Evolutionary conservation across 2,329 filamentous ascomycete genomes (phyloP), one percentile per base, ranked within the genome.

Genomic region (Colletotrichum lindemuthianum): DNA sequence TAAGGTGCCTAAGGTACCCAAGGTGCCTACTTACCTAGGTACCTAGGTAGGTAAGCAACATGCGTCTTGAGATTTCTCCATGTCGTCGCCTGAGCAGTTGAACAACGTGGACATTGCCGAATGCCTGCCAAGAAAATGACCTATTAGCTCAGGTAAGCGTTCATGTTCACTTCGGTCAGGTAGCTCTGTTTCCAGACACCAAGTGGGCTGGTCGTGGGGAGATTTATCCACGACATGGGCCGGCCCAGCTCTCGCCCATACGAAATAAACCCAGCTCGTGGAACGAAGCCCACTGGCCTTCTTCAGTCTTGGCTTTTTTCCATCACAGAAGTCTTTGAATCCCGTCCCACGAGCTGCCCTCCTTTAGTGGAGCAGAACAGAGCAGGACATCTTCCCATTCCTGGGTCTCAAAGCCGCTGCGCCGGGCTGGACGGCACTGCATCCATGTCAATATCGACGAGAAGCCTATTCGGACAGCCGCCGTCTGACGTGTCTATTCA

Each of bases 351-450:
- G 57, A 39, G 59, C 60, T 47, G 63, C 53, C 34, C 53, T 63
- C 58, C 47, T 63, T 47, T 53, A 43, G 57, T 60, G 57, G 57
- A 36, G n/a, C 61, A 3, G 24, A 24, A 4, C 24, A 24, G 24
- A 24, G 24, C 24, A 24, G 24, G 24, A 24, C 15, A 12, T 11
- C 39, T 51, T 50, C 49, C 51, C 45, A 40, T 56, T 56, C 51
- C 57, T 61, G 58, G 61, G 36, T 51, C 59, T 40, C 57, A 65
- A 41, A 36, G 45, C 61, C 61, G 61, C 56, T 56, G 40, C 24
- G 36, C 53, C 61, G 58, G 58, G 44, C 47, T 56, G 51, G 47
- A 61, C 50, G 51, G 57, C 51, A 51, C 40, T 40, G 8, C 49
- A 16, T 44, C 56, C 56, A 36, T 36, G 49, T 8, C 15, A 56